Evolutionary conservation across 441 rosid genomes (phyloP).

Genomic region (Pelargonium australe): DNA sequence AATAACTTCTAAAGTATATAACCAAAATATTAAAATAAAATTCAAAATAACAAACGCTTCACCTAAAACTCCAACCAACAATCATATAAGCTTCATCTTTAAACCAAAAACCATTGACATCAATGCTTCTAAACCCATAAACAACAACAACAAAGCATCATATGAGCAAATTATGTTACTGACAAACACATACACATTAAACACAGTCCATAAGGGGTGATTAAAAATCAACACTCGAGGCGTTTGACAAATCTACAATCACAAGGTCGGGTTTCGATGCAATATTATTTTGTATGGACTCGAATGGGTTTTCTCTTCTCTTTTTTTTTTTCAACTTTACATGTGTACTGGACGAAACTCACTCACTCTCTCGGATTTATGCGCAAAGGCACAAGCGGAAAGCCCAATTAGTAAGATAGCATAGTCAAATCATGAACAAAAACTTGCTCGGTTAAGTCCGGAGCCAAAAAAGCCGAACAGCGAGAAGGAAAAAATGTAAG

Average conservation of each 20-base stretch:
- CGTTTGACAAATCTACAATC: not conserved
- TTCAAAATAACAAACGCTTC: no score
- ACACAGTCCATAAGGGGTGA: not conserved
- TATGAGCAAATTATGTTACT: not conserved
- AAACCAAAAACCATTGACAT: no score
- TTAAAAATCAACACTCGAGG: constrained; percentile 1
- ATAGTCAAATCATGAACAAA: constrained; percentile 13
- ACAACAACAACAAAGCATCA: not conserved
- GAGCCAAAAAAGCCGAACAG: constrained; percentile 13
- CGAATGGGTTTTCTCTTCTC: not conserved
- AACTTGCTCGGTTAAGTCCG: constrained; percentile 11
- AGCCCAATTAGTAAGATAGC: constrained; percentile 29
- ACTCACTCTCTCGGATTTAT: constrained; percentile 49
- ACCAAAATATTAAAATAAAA: no score
- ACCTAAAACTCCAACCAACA: no score
- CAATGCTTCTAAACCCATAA: no score
- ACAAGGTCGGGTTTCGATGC: not conserved
- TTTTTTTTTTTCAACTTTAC: not conserved
- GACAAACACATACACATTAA: not conserved
- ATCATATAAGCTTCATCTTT: no score
- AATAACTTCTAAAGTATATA: no score
- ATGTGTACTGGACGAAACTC: not conserved
- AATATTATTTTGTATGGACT: constrained; percentile 1
- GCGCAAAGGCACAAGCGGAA: constrained; percentile 43
- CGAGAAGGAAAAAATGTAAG: constrained; percentile 10